Conservation (phyloP, 2,329 filamentous ascomycete species). For the Calonectria pseudoturangicola region DNA sequence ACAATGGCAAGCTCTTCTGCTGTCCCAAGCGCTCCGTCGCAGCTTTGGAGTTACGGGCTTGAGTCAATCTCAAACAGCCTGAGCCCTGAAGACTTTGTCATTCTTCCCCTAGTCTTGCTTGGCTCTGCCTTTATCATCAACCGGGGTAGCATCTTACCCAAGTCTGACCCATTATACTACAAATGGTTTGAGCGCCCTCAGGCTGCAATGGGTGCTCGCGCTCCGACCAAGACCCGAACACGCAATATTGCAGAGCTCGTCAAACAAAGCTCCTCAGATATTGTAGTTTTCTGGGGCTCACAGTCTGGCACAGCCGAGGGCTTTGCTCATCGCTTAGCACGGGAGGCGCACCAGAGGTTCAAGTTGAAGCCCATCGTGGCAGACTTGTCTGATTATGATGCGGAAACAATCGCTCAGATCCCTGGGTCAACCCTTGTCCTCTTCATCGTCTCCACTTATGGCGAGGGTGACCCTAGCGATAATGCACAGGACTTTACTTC, state of each 20-base stretch:
- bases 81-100: conserved; percentile 28
- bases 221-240: not conserved
- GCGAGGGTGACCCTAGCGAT: conserved; percentile 38
- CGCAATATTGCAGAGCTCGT: conserved; percentile 32
- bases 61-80: conserved; percentile 30
- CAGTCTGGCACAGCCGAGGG: conserved; percentile 38
- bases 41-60: conserved; percentile 23
- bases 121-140: conserved; percentile 35
- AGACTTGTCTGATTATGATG: conserved; percentile 35
- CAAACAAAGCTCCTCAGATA: conserved; percentile 20
- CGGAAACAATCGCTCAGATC: conserved; percentile 14
- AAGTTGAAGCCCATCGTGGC: conserved; percentile 30
- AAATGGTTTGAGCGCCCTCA: conserved; percentile 37
- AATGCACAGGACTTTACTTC: conserved; percentile 36
- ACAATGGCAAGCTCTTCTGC: conserved; percentile 27
- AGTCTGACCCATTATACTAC: conserved; percentile 32
- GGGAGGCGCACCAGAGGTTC: conserved; percentile 35
- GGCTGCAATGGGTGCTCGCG: not conserved
- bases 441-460: conserved; percentile 37
- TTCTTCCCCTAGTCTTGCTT: conserved; percentile 31
- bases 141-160: conserved; percentile 33
- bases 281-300: conserved; percentile 38
- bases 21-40: not conserved
- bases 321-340: conserved; percentile 30
- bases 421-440: conserved; percentile 14